Percentiles rank a stretch among this genome's conserved stretches.
These are phyloP conservation scores for Gypsophila paniculata DNA, from an alignment of 179 eudicot species.

Conservation along the genomic window DNA sequence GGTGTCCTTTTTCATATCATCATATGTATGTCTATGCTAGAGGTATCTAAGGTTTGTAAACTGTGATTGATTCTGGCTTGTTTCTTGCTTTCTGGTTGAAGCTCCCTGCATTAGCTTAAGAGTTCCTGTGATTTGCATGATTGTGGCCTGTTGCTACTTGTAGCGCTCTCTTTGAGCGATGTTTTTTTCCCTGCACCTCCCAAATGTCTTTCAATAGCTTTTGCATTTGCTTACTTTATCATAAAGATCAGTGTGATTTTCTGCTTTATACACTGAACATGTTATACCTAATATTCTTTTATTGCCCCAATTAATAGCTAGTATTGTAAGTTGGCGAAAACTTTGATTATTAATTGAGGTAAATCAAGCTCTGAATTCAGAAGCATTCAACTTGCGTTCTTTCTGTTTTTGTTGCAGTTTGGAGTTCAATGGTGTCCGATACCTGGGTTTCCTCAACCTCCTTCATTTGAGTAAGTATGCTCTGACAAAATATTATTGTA, in stretches of 20 bases:
- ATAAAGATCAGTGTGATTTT: conserved; percentile 3
- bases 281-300: background rate
- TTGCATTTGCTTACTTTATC: background rate
- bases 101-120: background rate
- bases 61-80: background rate
- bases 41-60: background rate
- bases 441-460: conserved; percentile 58
- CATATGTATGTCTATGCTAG: conserved; percentile 1
- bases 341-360: background rate
- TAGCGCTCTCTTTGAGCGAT: background rate
- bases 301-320: background rate
- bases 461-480: conserved; percentile 77
- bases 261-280: background rate
- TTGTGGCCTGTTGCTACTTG: conserved; percentile 10
- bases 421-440: conserved; percentile 96
- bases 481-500: background rate
- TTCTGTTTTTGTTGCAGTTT: conserved; percentile 54
- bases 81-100: conserved; percentile 1
- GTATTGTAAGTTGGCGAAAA: conserved; percentile 1
- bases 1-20: background rate
- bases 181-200: background rate
- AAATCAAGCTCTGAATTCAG: background rate
- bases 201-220: background rate
- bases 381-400: conserved; percentile 16
- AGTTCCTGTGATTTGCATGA: background rate